Conservation (phyloP, 495 filamentous ascomycete species). For the Trichoderma erinaceum region DNA sequence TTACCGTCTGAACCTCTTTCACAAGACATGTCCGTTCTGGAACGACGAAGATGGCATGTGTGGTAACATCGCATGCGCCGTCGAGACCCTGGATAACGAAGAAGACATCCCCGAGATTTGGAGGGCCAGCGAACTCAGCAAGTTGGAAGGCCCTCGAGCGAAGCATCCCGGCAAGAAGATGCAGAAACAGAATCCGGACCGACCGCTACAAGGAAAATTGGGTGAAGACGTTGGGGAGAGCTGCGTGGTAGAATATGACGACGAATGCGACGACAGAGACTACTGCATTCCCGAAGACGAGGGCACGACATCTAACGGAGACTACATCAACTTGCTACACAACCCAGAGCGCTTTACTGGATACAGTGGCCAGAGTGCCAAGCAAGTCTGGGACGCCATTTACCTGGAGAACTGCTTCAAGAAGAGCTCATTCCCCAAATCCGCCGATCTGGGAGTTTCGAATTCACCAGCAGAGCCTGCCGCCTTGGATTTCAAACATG, state of each 20-base stretch:
- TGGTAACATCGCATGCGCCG: conserved; percentile 93
- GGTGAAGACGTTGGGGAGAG: conserved; percentile 87
- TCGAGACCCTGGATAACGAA: conserved; percentile 94
- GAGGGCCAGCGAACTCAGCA: conserved; percentile 87
- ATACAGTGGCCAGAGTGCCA: conserved; percentile 74
- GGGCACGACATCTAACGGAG: conserved; percentile 75
- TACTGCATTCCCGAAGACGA: conserved; percentile 98
- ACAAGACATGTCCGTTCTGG: conserved; percentile 95
- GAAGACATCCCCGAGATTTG: conserved; percentile 87
- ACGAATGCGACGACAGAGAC: conserved; percentile 94
- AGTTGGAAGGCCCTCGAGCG: conserved; percentile 86
- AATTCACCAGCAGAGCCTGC: conserved; percentile 51
- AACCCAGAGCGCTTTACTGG: conserved; percentile 96
- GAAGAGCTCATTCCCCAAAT: conserved; percentile 52
- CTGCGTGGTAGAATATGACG: conserved; percentile 94
- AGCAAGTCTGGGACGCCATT: conserved; percentile 92
- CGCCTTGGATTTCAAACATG: conserved; percentile 73
- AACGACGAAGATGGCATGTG: conserved; percentile 88
- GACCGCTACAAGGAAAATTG: conserved; percentile 73
- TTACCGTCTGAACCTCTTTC: conserved; percentile 93
- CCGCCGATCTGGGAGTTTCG: conserved; percentile 37
- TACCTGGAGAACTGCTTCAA: conserved; percentile 98
- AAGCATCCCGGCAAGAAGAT: conserved; percentile 72
- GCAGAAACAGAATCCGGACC: conserved; percentile 60
- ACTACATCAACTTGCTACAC: conserved; percentile 89